phyloP scores from a whole-genome alignment of 2,329 filamentous ascomycete genomes.

The Furcasterigmium furcatum region DNA sequence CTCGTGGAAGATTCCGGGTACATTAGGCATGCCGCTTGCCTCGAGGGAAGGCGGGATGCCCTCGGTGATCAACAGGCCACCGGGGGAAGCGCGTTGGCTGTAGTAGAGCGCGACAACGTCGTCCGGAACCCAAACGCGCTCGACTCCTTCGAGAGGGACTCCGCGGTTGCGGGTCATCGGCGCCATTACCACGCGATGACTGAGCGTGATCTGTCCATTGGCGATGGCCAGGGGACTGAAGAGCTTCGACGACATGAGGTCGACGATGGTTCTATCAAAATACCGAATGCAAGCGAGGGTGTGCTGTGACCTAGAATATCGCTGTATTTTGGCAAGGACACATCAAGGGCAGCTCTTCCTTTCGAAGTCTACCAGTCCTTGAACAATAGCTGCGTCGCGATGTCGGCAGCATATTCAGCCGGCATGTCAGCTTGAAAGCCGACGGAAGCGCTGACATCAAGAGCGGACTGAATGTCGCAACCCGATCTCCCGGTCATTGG shows the following conservation, averaged over 20 bases:
- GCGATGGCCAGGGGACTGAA: constrained; percentile 1
- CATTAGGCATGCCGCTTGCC: constrained; percentile 29
- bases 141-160: constrained; percentile 5
- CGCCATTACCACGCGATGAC: constrained; percentile 13
- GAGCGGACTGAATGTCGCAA: too few species aligned
- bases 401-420: too few species aligned
- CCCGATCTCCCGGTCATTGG: too few species aligned
- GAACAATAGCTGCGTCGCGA: too few species aligned
- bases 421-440: too few species aligned
- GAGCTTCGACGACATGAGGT: background rate
- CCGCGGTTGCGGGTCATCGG: constrained; percentile 12
- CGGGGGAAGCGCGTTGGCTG: constrained; percentile 23
- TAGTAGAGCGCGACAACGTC: constrained; percentile 15
- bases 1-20: constrained; percentile 52
- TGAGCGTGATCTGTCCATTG: constrained; percentile 6
- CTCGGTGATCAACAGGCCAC: constrained; percentile 52
- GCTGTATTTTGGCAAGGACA: too few species aligned
- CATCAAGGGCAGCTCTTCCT: too few species aligned
- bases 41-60: constrained; percentile 34
- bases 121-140: constrained; percentile 3
- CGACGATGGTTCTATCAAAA: too few species aligned
- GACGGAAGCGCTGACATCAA: too few species aligned
- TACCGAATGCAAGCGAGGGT: too few species aligned
- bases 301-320: too few species aligned
- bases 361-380: too few species aligned